Conservation (phyloP, 148 eudicot species). For the Silene latifolia region DNA sequence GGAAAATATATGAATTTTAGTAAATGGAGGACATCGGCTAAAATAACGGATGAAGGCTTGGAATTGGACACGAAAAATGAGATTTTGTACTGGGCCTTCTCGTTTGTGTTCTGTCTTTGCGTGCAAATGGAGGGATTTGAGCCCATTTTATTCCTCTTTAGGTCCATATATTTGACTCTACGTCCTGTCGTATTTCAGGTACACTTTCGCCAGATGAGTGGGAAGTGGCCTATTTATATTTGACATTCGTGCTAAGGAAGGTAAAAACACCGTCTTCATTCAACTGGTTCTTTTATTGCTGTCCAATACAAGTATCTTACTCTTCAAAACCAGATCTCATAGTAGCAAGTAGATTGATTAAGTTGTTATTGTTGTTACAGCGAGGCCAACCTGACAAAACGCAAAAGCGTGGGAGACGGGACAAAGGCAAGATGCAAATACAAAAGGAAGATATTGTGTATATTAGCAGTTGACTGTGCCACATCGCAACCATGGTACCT, state of each 20-base stretch:
- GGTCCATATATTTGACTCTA: neutral
- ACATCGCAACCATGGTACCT: neutral
- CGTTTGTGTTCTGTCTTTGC: neutral
- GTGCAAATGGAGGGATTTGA: neutral
- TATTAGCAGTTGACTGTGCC: constrained; percentile 24
- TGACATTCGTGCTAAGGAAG: constrained; percentile 86
- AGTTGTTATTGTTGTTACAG: constrained; percentile 33
- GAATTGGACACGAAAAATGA: neutral
- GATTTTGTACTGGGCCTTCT: neutral
- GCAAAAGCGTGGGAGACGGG: constrained; percentile 37
- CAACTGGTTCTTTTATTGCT: neutral
- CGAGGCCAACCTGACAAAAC: constrained; percentile 67
- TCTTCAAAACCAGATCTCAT: neutral
- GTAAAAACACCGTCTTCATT: constrained; percentile 32
- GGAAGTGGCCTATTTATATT: constrained; percentile 92
- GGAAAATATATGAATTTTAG: no score
- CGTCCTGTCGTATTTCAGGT: constrained; percentile 39
- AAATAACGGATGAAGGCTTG: neutral
- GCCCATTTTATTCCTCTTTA: neutral
- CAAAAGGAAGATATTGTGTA: constrained; percentile 55
- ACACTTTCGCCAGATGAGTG: constrained; percentile 88
- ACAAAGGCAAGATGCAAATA: constrained; percentile 63
- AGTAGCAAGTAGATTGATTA: no score
- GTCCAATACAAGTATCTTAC: neutral
- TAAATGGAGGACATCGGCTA: no score